Base-by-base conservation (phyloP, 495 filamentous ascomycete genomes). In the Astrocystis sublimbata region DNA sequence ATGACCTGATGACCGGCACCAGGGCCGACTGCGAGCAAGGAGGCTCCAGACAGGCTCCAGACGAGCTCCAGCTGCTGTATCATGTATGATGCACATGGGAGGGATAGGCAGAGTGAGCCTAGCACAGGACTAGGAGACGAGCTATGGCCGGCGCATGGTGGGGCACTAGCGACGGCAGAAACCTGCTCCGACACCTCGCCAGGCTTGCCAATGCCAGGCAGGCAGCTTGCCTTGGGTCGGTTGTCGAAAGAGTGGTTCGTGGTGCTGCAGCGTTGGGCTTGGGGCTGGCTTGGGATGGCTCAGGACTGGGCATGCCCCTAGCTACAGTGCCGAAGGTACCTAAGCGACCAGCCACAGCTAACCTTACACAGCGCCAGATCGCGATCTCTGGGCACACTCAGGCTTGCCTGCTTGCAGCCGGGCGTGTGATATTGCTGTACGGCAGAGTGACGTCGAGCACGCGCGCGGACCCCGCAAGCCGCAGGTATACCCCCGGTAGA, bases 31-130 rank as follows among this genome's bases (percentile, higher is more conserved):
- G 40, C 54, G 54, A 45, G 26, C 38, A 57, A 57, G 54, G 54
- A 43, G 54, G 54, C 54, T 57, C n/a, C n/a, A n/a, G n/a, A n/a
- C n/a, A n/a, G n/a, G n/a, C n/a, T n/a, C n/a, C n/a, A n/a, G n/a
- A n/a, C n/a, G n/a, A n/a, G n/a, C n/a, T n/a, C 54, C 54, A 57
- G 33, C 33, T 51, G 49, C 23, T 57, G 54, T 57, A 57, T 57
- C 54, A 57, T 57, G 54, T 57, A 57, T 57, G 54, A 57, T 57
- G 54, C 40, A 57, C 40, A 54, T 38, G 51, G 51, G 26, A 33
- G 51, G n/a, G 51, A 17, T 24, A 17, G 4, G 15, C 6, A 42
- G 6, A 42, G 4, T 8, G 40, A 42, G 4, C 12, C 4, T 42
- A n/a, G 40, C 12, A n/a, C n/a, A n/a, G n/a, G n/a, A n/a, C n/a